Base-by-base conservation (phyloP, 1,139 yeast species). In the Pichia sp. region DNA sequence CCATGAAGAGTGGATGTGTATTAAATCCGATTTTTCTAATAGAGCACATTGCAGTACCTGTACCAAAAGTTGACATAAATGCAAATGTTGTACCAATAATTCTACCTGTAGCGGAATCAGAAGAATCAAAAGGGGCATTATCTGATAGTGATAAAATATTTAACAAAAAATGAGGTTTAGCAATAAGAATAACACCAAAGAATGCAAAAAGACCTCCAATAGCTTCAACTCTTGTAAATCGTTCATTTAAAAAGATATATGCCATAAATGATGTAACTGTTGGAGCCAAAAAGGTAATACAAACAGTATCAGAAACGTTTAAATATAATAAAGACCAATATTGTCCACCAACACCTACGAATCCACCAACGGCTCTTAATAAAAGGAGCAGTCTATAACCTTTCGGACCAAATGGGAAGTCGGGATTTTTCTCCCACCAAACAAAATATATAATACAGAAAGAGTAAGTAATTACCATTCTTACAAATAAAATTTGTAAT, bases 1-100 rank as follows among this genome's bases (percentile, higher is more conserved):
- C 96, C 12, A 87, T 80, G 35, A 87, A 63, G 30, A 87, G 68
- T 0, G 96, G 89, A 62, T 87, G 95, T 6, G 89, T 92, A 36
- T 76, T 66, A 51, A 74, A 76, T 23, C 96, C 95, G 37, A 89
- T 84, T 53, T 76, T 78, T 34, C 95, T 68, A 46, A 89, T 75
- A 9, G 82, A 68, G 38, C 87, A 81, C 66, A 80, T 83, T 5
- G 87, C 94, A 5, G 71, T 60, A 26, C 85, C 77, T 0, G 87
- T 85, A 2, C 90, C 90, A 31, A 76, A 56, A 1, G 84, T 87
- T 1, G 95, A 92, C 6, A 77, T 50, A 24, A 89, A 64, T 0
- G 87, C 87, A 29, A 82, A 77, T 9, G 70, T 59, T 0, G 87
- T 74, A 0, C 95, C 96, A 1, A 69, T 41, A 5, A 73, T 43